Conservation (phyloP, 148 eudicot species). For the Spergularia bocconei region DNA sequence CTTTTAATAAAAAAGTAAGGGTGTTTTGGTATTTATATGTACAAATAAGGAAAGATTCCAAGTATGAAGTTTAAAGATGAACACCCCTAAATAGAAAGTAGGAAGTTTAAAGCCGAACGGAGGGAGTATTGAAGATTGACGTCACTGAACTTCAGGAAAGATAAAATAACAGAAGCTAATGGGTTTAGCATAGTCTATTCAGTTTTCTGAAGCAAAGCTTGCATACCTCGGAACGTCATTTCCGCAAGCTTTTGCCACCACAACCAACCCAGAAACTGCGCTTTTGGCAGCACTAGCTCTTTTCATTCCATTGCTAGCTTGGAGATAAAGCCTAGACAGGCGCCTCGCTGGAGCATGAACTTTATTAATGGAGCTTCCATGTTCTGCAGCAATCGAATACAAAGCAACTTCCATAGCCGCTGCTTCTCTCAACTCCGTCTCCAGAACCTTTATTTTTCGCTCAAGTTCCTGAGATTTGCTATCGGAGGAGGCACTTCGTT, state of each 20-base stretch:
- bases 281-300: conserved; percentile 72
- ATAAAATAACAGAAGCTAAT: neutral
- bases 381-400: conserved; percentile 88
- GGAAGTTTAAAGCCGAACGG: too few species aligned
- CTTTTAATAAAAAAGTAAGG: too few species aligned
- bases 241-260: conserved; percentile 96
- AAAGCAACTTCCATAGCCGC: conserved; percentile 82
- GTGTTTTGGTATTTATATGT: too few species aligned
- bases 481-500: conserved; percentile 36
- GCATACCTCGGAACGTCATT: conserved; percentile 93
- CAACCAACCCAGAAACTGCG: conserved; percentile 73
- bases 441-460: conserved; percentile 56
- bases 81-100: too few species aligned
- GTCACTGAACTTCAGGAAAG: neutral
- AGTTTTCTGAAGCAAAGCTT: neutral
- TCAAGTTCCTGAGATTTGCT: conserved; percentile 54
- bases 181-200: neutral
- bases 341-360: conserved; percentile 98
- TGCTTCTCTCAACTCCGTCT: conserved; percentile 85
- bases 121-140: neutral
- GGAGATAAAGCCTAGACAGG: conserved; percentile 81
- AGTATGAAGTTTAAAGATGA: too few species aligned
- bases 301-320: conserved; percentile 58
- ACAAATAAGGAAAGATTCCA: too few species aligned
- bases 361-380: conserved; percentile 83